phyloP scores from a whole-genome alignment of 257 asterid genomes.

The Solanum piurae region DNA sequence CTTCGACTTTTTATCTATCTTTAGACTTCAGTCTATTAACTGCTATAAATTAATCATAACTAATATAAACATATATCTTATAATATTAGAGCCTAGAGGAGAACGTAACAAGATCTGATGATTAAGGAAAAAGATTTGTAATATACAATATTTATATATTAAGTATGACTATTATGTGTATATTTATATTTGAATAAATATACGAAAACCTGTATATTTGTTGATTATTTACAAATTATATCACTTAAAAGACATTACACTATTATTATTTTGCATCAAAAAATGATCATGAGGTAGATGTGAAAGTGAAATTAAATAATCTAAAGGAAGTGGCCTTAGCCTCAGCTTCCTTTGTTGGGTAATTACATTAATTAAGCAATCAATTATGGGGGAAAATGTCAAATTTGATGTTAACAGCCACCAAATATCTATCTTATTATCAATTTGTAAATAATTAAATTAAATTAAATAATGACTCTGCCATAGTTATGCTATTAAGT shows the following conservation, averaged over 20 bases:
- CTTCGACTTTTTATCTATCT: no score
- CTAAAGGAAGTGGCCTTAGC: not conserved
- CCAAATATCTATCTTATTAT: not conserved
- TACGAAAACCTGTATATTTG: not conserved
- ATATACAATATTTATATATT: no score
- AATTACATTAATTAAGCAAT: not conserved
- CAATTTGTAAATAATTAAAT: not conserved
- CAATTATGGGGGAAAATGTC: not conserved
- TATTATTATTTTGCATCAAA: no score
- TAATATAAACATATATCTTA: no score
- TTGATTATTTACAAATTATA: no score
- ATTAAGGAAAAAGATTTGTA: not conserved
- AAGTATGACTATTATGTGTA: not conserved
- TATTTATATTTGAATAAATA: no score
- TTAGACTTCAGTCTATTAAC: not conserved
- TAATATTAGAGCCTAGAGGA: no score
- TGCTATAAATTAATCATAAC: no score
- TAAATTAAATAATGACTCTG: not conserved
- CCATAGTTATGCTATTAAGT: not conserved
- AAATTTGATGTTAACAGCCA: not conserved
- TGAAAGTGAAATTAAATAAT: not conserved
- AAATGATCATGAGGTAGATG: no score
- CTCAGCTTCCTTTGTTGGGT: not conserved
- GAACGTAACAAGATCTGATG: not conserved
- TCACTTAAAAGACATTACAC: not conserved